Base-by-base conservation (phyloP, 495 filamentous ascomycete species). In the Amphirosellinia nigrospora region DNA sequence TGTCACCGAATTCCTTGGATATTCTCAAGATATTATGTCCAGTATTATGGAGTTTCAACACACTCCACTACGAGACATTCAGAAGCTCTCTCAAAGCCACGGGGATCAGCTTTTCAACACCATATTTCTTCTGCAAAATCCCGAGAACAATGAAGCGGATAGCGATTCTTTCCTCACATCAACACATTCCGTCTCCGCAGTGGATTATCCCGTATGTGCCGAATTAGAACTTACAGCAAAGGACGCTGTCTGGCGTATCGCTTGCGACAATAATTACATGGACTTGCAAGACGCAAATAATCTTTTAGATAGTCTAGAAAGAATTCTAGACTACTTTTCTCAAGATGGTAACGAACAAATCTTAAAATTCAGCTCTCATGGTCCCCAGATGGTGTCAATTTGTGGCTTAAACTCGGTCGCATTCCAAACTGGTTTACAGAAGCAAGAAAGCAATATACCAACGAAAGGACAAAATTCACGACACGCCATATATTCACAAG, bases 171-270 rank as follows among this genome's bases (percentile, higher is more conserved):
- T 90, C 8, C 87, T 90, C 71, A 80, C 79, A 53, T 90, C 91
- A 23, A 78, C 89, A 7, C 82, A 86, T 36, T 87, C 89, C 13
- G 75, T 74, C 13, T 88, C 92, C 0, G 83, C 87, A 59, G 87
- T 93, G 23, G 92, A 94, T 68, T 95, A 93, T 73, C 91, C 91
- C 0, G 77, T 94, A n/a, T 93, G 91, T 70, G 85, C 91, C 3
- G 93, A 96, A 78, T 88, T 94, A 82, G 93, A 95, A 71, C 77
- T 86, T 23, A 76, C 82, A 4, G 86, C 78, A 15, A 76, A 83
- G 30, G 72, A 77, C 1, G 69, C 95, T 0, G 66, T 89, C 4
- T 93, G 91, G 86, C 87, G 90, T 23, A 83, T 86, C n/a, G 93
- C 92, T 10, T 91, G 90, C 70, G 88, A 91, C 69, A 85, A 83